A percentile compares a stretch with the other conserved stretches of the same genome.
Evolutionary conservation across 2,329 filamentous ascomycete genomes (phyloP).

Genomic region (Dactylellina cionopaga): DNA sequence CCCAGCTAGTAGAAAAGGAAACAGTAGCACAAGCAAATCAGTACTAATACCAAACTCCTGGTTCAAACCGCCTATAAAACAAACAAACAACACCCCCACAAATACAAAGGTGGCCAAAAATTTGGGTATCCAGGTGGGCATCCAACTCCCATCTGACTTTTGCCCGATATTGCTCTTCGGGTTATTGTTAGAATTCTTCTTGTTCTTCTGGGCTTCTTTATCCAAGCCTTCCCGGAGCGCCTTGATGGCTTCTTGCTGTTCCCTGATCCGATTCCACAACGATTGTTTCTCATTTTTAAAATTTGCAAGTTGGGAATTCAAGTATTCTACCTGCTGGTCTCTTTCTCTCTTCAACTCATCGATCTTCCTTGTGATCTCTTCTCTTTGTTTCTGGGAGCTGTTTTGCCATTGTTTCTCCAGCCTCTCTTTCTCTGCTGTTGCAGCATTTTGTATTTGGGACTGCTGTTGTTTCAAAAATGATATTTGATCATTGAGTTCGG

Average conservation of each 20-base stretch:
- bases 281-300: constrained; percentile 18
- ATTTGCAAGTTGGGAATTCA: constrained; percentile 19
- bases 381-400: constrained; percentile 23
- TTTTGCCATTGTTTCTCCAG: constrained; percentile 26
- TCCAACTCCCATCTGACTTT: no score
- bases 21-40: no score
- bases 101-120: no score
- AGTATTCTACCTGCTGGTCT: not conserved
- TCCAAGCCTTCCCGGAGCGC: constrained; percentile 1
- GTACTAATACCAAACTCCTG: no score
- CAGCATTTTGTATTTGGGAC: constrained; percentile 6
- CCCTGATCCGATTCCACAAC: constrained; percentile 11
- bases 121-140: no score
- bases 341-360: constrained; percentile 4
- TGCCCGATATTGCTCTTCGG: no score
- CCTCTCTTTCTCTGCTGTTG: not conserved
- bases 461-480: constrained; percentile 16
- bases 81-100: no score
- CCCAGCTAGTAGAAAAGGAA: no score
- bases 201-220: not conserved
- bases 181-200: no score
- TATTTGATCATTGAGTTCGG: constrained; percentile 30
- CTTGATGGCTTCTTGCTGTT: constrained; percentile 24
- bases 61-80: no score
- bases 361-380: constrained; percentile 23